A percentile compares a stretch with the other conserved stretches of the same genome.
phyloP scores from a whole-genome alignment of 2,329 filamentous ascomycete species.

The Xylariaceae sp. region DNA sequence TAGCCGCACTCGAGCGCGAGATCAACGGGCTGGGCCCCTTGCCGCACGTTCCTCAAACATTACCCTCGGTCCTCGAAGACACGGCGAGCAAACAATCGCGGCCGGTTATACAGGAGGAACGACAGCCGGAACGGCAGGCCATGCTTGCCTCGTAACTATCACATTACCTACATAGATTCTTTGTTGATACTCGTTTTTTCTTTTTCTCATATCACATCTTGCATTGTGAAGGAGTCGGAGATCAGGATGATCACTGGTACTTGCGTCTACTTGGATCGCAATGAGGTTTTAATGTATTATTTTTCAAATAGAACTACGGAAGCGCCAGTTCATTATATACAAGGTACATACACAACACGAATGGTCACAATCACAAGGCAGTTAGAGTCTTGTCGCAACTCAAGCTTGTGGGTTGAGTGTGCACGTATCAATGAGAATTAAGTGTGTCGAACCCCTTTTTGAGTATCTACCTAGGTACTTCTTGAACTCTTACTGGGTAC shows the following conservation, averaged over 20 bases:
- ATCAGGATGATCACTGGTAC: not conserved
- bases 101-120: slow-evolving; percentile 17
- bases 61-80: slow-evolving; percentile 30
- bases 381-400: not conserved
- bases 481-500: not conserved
- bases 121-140: slow-evolving; percentile 34
- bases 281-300: not conserved
- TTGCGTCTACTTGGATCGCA: slow-evolving; percentile 1
- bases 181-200: not conserved
- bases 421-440: not conserved
- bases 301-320: slow-evolving; percentile 10
- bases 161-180: not conserved
- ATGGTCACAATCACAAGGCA: not conserved
- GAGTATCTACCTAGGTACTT: too few species aligned
- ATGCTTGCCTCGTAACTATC: slow-evolving; percentile 36
- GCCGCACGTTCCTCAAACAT: slow-evolving; percentile 31
- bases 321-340: slow-evolving; percentile 2
- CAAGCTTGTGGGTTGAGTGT: not conserved
- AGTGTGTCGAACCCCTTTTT: too few species aligned
- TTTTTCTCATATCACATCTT: not conserved
- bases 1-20: slow-evolving; percentile 72
- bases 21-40: slow-evolving; percentile 32
- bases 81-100: slow-evolving; percentile 14
- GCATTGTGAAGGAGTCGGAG: slow-evolving; percentile 4
- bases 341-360: slow-evolving; percentile 2